A percentile compares a stretch with the other conserved stretches of the same genome.
phyloP scores from a whole-genome alignment of 371 early-diverging fungal species.

The Rhizopus microsporus region DNA sequence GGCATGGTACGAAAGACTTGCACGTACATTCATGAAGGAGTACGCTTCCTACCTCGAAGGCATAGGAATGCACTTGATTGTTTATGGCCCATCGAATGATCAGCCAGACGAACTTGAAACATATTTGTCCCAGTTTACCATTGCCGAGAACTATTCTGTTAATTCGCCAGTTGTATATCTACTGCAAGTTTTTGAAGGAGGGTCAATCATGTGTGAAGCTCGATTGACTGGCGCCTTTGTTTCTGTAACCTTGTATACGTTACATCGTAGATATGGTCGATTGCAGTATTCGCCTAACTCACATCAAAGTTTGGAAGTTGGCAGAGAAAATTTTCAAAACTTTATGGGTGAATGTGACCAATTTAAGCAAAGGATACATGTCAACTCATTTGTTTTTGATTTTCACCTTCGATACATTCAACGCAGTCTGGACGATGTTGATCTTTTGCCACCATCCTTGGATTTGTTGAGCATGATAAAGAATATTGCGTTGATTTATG shows the following conservation, averaged over 20 bases:
- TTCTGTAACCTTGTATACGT: slow-evolving; percentile 73
- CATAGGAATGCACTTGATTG: slow-evolving; percentile 70
- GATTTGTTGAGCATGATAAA: slow-evolving; percentile 64
- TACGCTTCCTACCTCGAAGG: slow-evolving; percentile 70
- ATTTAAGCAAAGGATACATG: slow-evolving; percentile 71
- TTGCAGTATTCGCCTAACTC: slow-evolving; percentile 49
- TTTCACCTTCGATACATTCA: slow-evolving; percentile 75
- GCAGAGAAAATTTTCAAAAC: slow-evolving; percentile 55
- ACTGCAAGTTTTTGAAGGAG: slow-evolving; percentile 64
- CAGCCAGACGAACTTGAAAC: slow-evolving; percentile 29
- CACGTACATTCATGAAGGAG: slow-evolving; percentile 61
- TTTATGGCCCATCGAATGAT: slow-evolving; percentile 30
- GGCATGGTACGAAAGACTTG: slow-evolving; percentile 62
- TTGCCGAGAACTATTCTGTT: slow-evolving; percentile 32
- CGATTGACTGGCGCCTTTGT: slow-evolving; percentile 71
- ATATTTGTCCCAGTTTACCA: slow-evolving; percentile 35
- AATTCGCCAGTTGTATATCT: slow-evolving; percentile 67
- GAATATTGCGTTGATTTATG: slow-evolving; percentile 59
- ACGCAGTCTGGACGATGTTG: slow-evolving; percentile 52
- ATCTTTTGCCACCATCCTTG: slow-evolving; percentile 42
- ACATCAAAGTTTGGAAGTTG: slow-evolving; percentile 49
- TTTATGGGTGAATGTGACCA: slow-evolving; percentile 72
- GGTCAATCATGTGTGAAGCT: slow-evolving; percentile 76
- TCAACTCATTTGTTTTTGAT: slow-evolving; percentile 84
- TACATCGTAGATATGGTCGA: slow-evolving; percentile 68